phyloP scores from a whole-genome alignment of 2,329 filamentous ascomycete species.

The Paraphaeosphaeria sporulosa region DNA sequence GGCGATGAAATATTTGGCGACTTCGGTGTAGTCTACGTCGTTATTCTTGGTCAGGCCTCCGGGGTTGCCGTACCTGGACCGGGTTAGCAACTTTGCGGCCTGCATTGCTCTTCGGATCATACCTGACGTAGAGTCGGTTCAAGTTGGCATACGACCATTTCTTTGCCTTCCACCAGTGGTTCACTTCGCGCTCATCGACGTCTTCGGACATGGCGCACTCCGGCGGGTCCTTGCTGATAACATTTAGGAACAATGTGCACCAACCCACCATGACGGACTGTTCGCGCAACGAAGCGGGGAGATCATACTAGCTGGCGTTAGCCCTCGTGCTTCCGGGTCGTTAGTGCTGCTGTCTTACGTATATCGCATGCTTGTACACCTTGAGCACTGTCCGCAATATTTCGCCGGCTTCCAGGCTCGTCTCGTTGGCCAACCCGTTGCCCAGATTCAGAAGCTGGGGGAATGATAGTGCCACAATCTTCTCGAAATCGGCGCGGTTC shows the following conservation, averaged over 20 bases:
- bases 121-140: slow-evolving; percentile 94
- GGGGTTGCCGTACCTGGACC: slow-evolving; percentile 88
- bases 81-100: slow-evolving; percentile 23
- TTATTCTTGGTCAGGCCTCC: slow-evolving; percentile 76
- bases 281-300: slow-evolving; percentile 78
- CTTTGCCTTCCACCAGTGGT: slow-evolving; percentile 99
- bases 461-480: slow-evolving; percentile 91
- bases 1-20: slow-evolving; percentile 88
- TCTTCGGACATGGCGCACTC: slow-evolving; percentile 80
- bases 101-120: slow-evolving; percentile 37
- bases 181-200: slow-evolving; percentile 83
- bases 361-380: slow-evolving; percentile 97
- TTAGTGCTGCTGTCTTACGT: slow-evolving; percentile 66
- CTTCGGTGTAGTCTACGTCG: slow-evolving; percentile 77
- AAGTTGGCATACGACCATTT: slow-evolving; percentile 99
- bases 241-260: slow-evolving; percentile 93
- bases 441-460: slow-evolving; percentile 87
- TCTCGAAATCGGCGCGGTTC: slow-evolving; percentile 86
- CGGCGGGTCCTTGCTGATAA: slow-evolving; percentile 85
- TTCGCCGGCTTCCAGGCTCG: slow-evolving; percentile 91
- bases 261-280: slow-evolving; percentile 88
- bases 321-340: slow-evolving; percentile 26
- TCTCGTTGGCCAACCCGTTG: slow-evolving; percentile 86
- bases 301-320: slow-evolving; percentile 73
- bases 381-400: slow-evolving; percentile 96